Evolutionary conservation across 768 basidiomycete genomes (phyloP), one percentile per base, ranked within the genome.

Genomic region (Psilocybe azurescens): DNA sequence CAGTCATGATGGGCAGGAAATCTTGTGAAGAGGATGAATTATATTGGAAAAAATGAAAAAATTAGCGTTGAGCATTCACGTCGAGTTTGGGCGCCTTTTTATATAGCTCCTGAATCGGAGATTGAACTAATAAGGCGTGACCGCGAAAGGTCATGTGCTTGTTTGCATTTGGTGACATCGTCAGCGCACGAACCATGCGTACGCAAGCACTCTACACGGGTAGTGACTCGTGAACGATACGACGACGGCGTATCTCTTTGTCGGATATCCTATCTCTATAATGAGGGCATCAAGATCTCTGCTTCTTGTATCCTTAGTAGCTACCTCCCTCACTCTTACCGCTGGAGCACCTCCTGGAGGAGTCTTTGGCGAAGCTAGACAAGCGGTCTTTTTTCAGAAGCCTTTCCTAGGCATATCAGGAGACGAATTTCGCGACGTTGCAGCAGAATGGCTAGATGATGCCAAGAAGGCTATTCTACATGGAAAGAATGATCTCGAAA

Each of bases 401-500:
- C 69, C 69, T 5, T 63, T 76, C 70, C 16, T 67, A 78, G 38
- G 79, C 78, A 6, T 76, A 76, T 16, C 76, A 76, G 16, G 69
- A 76, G n/a, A 75, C 72, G 1, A 61, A n/a, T 65, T 74, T 55
- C 70, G 68, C 47, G 63, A 69, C 36, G 64, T 61, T 4, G 75
- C 75, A 9, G 65, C 72, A 33, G 74, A 81, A 47, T 79, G 77
- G 68, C 57, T 85, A 5, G 75, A 76, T 57, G 77, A 80, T 51
- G 70, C 77, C 11, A 78, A 83, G 73, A 79, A 80, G 67, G 70
- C 75, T 3, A 77, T 82, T 49, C 66, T 79, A 62, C 70, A 74
- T 32, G 81, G 79, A 20, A 83, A 81, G 74, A 74, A 79, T 58
- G 82, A 81, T 58, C 66, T 86, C 59, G 78, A 89, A 77, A 81